Evolutionary conservation across 768 basidiomycete genomes (phyloP), one percentile per base, ranked within the genome.

Genomic region (Amylocystis lapponica): DNA sequence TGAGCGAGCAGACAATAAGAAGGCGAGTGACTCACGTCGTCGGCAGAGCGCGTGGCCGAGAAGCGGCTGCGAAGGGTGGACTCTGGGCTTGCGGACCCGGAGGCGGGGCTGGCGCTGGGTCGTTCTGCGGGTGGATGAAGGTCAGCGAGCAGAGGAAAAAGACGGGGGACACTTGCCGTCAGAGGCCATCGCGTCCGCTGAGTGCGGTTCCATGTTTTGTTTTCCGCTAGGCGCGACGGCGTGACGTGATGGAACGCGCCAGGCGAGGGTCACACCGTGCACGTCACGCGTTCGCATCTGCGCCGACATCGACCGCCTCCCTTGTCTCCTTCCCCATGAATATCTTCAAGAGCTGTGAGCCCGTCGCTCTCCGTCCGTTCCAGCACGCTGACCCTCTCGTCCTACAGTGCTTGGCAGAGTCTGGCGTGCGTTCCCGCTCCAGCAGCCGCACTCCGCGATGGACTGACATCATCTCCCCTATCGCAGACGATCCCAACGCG

Each of bases 401-500:
- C 39, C 5, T 40, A 38, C 51, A 94, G 92, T 95, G 27, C 75
- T 93, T 47, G 84, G 88, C 51, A 90, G 82, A 78, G 91, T 96
- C 63, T 94, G 91, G 91, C 89, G 93, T 94, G 65, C 64, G 91
- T 80, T 35, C 25, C 6, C 21, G 25, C 27, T 25, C n/a, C n/a
- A n/a, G n/a, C n/a, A n/a, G n/a, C n/a, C n/a, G n/a, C n/a, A n/a
- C n/a, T n/a, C n/a, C n/a, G n/a, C n/a, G n/a, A 21, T 13, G 41
- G 32, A 25, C 32, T 45, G 12, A 69, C 50, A 50, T 46, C 47
- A 49, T 39, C 49, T n/a, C n/a, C n/a, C n/a, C n/a, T n/a, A 49
- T 49, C 53, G 49, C 58, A 94, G 92, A 93, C 60, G 92, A 95
- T 63, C 86, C 93, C 31, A 90, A 94, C 64, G 89, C 91, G 41